Evolutionary conservation across 495 filamentous ascomycete species (phyloP).

Genomic region (Penicillium angulare): DNA sequence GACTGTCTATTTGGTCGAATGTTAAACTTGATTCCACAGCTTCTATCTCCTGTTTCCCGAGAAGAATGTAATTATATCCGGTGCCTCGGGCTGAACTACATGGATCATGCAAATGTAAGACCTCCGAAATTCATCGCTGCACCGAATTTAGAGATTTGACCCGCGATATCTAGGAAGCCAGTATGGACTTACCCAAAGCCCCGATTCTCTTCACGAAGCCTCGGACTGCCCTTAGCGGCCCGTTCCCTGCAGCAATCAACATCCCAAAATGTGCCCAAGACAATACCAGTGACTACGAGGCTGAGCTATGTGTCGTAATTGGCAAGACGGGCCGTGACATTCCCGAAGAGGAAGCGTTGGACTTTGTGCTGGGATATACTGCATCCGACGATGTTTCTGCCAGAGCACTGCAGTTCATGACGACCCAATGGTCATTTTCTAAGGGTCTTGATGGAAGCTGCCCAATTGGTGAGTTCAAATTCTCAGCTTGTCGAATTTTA

Average conservation of each 20-base stretch:
- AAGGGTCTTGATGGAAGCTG: constrained; percentile 43
- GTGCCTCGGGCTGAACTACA: constrained; percentile 48
- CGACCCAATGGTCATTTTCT: constrained; percentile 41
- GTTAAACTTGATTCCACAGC: constrained; percentile 5
- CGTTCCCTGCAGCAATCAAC: constrained; percentile 39
- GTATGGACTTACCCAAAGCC: constrained; percentile 35
- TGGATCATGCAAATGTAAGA: constrained; percentile 34
- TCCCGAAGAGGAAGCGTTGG: constrained; percentile 35
- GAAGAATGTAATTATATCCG: constrained; percentile 38
- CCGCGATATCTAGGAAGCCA: constrained; percentile 27
- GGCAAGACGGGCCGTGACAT: constrained; percentile 40
- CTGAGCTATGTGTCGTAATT: constrained; percentile 42
- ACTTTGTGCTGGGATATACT: constrained; percentile 45
- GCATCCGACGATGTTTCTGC: constrained; percentile 42
- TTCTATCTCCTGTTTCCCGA: constrained; percentile 32
- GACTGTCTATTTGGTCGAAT: neutral
- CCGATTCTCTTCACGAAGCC: constrained; percentile 51
- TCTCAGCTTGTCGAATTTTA: neutral
- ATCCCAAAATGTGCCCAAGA: constrained; percentile 46
- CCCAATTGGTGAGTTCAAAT: constrained; percentile 24
- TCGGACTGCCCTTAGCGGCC: constrained; percentile 38
- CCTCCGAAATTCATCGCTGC: too few relatives aligned
- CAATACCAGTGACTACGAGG: constrained; percentile 49
- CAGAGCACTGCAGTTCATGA: constrained; percentile 31
- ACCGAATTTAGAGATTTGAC: too few relatives aligned